Base-by-base conservation (phyloP, 106 monocot species). In the Dioscorea dumetorum region DNA sequence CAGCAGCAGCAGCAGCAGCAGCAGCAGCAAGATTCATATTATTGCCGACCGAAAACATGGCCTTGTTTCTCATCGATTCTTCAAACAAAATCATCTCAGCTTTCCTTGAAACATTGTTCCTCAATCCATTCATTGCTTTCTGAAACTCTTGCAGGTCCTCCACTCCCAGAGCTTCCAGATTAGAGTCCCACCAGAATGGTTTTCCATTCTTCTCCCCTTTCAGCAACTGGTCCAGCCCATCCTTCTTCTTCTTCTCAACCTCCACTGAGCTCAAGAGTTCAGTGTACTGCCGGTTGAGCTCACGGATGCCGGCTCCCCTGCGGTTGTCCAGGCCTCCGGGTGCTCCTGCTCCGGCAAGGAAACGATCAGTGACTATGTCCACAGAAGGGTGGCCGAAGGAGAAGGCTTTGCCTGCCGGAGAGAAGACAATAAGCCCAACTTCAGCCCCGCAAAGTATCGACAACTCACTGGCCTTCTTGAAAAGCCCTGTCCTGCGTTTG, bases 401-500 rank as follows among this genome's bases (percentile, higher is more conserved):
- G 61, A 68, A 75, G 60, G 68, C 60, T 61, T 75, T 75, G 48
- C 75, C 75, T 1, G 75, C 75, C 0, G 67, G 67, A 22, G 75
- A 75, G 51, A 74, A 75, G 50, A 75, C 75, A 5, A 75, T 22
- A 49, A 60, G 54, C 31, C 21, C 67, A 12, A 75, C 34, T 49
- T 75, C 61, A 12, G 65, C 66, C 12, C 75, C 59, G 50, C 60
- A 75, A 2, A 75, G 67, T 19, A 68, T 75, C 13, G 75, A 59
- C 50, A 68, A 49, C 61, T 75, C 75, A 31, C 60, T 75, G 22
- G 68, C 75, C 12, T 75, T 75, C 61, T 75, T 75, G 67, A 67
- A 75, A 67, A 74, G 74, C 3, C 72, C 63, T 7, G 33, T 72
- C 0, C 72, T 62, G 35, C 72, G 72, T 33, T 72, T 72, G 7